Evolutionary conservation across 1,284 basidiomycete genomes (phyloP).

Genomic region (Athelia sp.): DNA sequence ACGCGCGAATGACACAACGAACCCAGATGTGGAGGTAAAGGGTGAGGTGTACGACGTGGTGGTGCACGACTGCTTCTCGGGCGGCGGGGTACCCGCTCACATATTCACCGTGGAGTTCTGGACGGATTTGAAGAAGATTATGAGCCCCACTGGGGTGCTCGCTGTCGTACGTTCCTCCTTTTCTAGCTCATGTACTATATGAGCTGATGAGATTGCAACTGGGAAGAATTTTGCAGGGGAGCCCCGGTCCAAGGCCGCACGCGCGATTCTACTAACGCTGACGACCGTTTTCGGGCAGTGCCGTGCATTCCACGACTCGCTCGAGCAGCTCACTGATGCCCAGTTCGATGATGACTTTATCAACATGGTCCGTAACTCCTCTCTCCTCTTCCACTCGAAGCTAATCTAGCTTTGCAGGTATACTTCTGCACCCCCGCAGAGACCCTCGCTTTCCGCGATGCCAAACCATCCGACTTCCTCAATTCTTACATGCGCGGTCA

Average conservation of each 20-base stretch:
- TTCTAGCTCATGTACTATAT: not conserved
- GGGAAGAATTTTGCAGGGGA: slow-evolving; percentile 70
- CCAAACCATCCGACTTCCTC: slow-evolving; percentile 53
- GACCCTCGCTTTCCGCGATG: slow-evolving; percentile 61
- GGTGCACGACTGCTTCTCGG: slow-evolving; percentile 90
- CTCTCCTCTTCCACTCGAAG: no score
- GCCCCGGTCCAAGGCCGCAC: slow-evolving; percentile 56
- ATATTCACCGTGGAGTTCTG: slow-evolving; percentile 84
- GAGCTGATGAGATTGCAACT: not conserved
- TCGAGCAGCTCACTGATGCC: slow-evolving; percentile 37
- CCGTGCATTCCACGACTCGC: slow-evolving; percentile 74
- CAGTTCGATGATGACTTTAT: slow-evolving; percentile 52
- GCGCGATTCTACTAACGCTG: slow-evolving; percentile 67
- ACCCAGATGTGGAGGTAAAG: slow-evolving; percentile 10
- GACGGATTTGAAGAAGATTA: slow-evolving; percentile 56
- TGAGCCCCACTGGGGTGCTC: slow-evolving; percentile 72
- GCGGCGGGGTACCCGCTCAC: slow-evolving; percentile 78
- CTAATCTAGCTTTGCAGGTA: slow-evolving; percentile 49
- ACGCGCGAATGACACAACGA: slow-evolving; percentile 26
- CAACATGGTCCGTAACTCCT: slow-evolving; percentile 58
- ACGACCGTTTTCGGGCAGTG: slow-evolving; percentile 66
- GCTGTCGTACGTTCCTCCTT: slow-evolving; percentile 57
- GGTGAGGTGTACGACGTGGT: slow-evolving; percentile 63
- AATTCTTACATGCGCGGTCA: slow-evolving; percentile 60
- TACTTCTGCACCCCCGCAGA: slow-evolving; percentile 71